Base-by-base conservation (phyloP, 139 green algal species). In the Asterochloris erici region DNA sequence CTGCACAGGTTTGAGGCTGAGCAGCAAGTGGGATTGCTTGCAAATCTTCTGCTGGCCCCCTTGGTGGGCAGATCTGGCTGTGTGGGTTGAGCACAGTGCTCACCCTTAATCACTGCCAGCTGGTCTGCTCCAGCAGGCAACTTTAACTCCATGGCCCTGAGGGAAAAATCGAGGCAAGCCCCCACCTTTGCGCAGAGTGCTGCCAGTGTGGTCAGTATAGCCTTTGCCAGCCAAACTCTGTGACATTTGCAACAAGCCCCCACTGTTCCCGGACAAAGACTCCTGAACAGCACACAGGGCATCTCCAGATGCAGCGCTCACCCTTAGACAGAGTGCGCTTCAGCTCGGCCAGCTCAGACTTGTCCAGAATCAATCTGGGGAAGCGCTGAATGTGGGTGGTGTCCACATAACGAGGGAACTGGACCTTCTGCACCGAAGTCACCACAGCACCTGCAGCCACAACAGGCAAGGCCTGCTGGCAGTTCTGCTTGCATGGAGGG, bases 291-390 rank as follows among this genome's bases (percentile, higher is more conserved):
- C 23, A 76, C 70, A 6, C 23, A 76, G 29, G 71, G 54, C 71
- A 10, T 14, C 24, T 19, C 0, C 47, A 61, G 13, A 60, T 2
- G 12, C 38, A 14, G 28, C 17, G 2, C 47, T 23, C 54, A 69
- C 76, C 76, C 68, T 80, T 80, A 62, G 76, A 54, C 74, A 78
- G 29, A 17, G 73, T 26, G 16, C 38, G 71, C 79, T 83, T 85
- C 61, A 92, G 63, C 38, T 84, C 21, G 14, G 70, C 24, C 23
- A 91, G 60, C 69, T 91, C 85, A 29, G 88, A 81, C 1, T 10
- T 69, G 0, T 73, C 82, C 27, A 91, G 54, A 64, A 89, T 29
- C 23, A 79, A 78, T 74, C 47, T n/a, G 11, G 70, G 70, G 14
- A 83, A 64, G 17, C 74, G 54, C 11, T 26, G 27, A 61, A 38